A percentile compares a stretch with the other conserved stretches of the same genome.
Conservation (phyloP, 2,329 filamentous ascomycete species). For the Fusarium graminum region DNA sequence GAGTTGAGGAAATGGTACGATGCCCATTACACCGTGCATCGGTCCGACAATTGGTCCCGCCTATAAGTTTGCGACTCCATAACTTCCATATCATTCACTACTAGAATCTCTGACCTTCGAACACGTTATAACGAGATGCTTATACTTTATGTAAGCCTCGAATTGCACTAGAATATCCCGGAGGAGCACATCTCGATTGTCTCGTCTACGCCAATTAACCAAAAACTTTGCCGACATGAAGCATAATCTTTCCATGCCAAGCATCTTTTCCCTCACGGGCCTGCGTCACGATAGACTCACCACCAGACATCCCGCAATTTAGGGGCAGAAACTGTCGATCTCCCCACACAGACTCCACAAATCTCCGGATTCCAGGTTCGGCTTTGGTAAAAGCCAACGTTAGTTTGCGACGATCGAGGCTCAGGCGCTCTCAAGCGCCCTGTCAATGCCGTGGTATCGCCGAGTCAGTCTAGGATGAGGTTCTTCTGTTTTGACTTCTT, state of each 20-base stretch:
- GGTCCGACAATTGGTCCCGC: conserved; percentile 27
- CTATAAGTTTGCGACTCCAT: conserved; percentile 3
- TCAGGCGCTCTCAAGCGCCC: conserved; percentile 13
- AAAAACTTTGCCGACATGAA: background rate
- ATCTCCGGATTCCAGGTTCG: conserved; percentile 38
- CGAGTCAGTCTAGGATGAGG: conserved; percentile 5
- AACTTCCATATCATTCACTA: conserved; percentile 18
- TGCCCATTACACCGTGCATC: background rate
- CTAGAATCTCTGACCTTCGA: conserved; percentile 1
- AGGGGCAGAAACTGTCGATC: conserved; percentile 32
- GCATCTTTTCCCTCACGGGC: conserved; percentile 14
- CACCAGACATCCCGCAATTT: conserved; percentile 19
- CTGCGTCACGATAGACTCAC: conserved; percentile 37
- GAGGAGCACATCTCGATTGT: background rate
- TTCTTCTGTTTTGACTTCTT: background rate
- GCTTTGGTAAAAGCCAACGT: conserved; percentile 20
- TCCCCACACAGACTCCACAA: conserved; percentile 43
- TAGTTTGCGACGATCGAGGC: conserved; percentile 16
- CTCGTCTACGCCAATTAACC: background rate
- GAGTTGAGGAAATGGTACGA: conserved; percentile 5
- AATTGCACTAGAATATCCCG: background rate
- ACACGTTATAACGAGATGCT: background rate
- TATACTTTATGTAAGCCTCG: background rate
- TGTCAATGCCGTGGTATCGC: conserved; percentile 38
- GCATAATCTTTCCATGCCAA: conserved; percentile 28